Evolutionary conservation across 345 rosid species (phyloP).

Genomic region (Citrus mangshanensis): DNA sequence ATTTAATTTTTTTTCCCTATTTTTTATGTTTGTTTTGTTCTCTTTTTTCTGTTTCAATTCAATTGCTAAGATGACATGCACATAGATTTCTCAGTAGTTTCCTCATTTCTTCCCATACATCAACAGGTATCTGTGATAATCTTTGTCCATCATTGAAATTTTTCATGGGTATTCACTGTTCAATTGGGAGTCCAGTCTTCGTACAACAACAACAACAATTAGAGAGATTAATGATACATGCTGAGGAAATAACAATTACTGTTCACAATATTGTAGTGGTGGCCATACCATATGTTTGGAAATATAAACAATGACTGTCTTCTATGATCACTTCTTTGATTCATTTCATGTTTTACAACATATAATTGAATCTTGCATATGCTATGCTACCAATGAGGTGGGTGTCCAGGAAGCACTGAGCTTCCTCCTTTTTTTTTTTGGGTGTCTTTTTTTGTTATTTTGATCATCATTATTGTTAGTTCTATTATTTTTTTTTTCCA

Average conservation of each 20-base stretch:
- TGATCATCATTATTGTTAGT: too few species aligned
- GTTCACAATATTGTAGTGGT: not conserved
- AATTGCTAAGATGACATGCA: not conserved
- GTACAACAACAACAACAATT: not conserved
- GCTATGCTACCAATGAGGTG: not conserved
- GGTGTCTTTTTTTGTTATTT: too few species aligned
- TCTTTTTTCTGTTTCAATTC: not conserved
- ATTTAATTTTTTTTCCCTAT: not conserved
- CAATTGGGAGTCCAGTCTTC: not conserved
- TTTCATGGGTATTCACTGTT: not conserved
- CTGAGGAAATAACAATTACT: not conserved
- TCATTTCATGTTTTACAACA: not conserved
- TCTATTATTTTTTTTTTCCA: too few species aligned
- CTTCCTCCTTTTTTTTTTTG: not conserved
- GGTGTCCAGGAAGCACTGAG: not conserved
- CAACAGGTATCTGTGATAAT: not conserved
- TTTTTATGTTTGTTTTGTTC: not conserved
- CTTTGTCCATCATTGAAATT: not conserved
- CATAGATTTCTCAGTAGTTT: not conserved
- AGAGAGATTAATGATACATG: not conserved
- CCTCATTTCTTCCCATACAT: not conserved
- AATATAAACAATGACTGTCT: not conserved
- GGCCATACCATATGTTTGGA: not conserved
- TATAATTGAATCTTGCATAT: slow-evolving; percentile 2
- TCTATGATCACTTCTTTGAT: not conserved